Evolutionary conservation across 2,329 filamentous ascomycete genomes (phyloP).

Genomic region (Nothomitra cinnamomea): DNA sequence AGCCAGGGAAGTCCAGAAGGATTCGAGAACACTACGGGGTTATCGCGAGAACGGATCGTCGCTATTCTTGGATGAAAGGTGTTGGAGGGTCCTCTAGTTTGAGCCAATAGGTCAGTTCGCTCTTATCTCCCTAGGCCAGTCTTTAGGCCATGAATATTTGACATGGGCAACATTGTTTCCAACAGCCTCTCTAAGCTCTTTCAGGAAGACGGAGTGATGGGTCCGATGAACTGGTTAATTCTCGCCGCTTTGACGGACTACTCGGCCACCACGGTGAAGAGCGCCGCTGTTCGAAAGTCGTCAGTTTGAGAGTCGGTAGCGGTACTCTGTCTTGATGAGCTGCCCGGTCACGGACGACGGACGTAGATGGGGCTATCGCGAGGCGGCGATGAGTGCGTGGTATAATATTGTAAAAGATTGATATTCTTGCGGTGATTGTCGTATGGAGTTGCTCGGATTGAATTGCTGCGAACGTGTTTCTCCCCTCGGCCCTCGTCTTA

Average conservation of each 20-base stretch:
- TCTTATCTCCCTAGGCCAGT: background rate
- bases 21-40: background rate
- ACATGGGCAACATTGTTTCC: conserved; percentile 1
- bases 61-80: background rate
- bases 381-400: no score
- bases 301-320: background rate
- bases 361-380: no score
- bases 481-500: background rate
- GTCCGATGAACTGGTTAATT: background rate
- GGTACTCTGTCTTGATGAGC: no score
- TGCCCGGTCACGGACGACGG: no score
- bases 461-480: background rate
- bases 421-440: no score
- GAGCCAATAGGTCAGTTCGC: background rate
- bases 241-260: background rate
- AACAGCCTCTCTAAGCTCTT: background rate
- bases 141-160: background rate
- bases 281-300: background rate
- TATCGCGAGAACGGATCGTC: conserved; percentile 1
- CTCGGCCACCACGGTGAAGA: background rate
- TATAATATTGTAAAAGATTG: no score
- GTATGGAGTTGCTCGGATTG: background rate
- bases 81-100: background rate
- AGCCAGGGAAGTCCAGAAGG: background rate
- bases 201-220: background rate